Evolutionary conservation across 2,329 filamentous ascomycete genomes (phyloP), one percentile per base, ranked within the genome.

Genomic region (Fusarium aywerte): DNA sequence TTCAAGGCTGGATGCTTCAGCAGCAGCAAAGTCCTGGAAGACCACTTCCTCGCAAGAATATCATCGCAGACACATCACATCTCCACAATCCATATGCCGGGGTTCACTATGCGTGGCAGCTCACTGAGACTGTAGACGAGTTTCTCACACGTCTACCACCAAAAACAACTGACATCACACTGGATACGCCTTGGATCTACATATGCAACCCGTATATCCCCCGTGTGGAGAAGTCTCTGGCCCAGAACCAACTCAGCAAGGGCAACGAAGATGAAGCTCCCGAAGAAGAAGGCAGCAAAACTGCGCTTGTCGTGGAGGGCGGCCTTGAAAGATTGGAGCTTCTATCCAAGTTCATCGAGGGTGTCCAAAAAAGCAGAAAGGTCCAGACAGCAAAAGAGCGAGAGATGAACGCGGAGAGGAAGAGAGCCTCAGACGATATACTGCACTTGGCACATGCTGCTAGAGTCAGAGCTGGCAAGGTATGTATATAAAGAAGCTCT

Each of bases 71-170:
- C n/a, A 54, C 65, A 8, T 65, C 77, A 1, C 76, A 75, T 25
- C 76, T 86, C 4, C 83, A 87, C 77, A 91, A 92, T 72, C 83
- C 84, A 3, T 88, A 88, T 67, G 82, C 86, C 57, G 86, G 85
- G 32, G 58, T 82, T 2, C 52, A 76, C 5, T 82, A 82, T 63
- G 88, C 85, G 25, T 88, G 89, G 81, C 90, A 90, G 75, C 81
- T 89, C 27, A 80, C 80, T 2, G 91, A 94, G 74, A 85, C 84
- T 0, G 78, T 91, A 2, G 77, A 85, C 9, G 83, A 85, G 1
- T 96, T 97, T 70, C 77, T 96, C 3, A 61, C 79, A 10, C 87
- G 92, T 10, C 81, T 94, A 0, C 90, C 90, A 0, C 91, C 92
- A 0, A 83, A 84, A 5, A 89, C 84, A 2, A 91, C 89, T 2